Evolutionary conservation across 2,329 filamentous ascomycete genomes (phyloP), one percentile per base, ranked within the genome.

Genomic region (Arthrinium phaeospermum): DNA sequence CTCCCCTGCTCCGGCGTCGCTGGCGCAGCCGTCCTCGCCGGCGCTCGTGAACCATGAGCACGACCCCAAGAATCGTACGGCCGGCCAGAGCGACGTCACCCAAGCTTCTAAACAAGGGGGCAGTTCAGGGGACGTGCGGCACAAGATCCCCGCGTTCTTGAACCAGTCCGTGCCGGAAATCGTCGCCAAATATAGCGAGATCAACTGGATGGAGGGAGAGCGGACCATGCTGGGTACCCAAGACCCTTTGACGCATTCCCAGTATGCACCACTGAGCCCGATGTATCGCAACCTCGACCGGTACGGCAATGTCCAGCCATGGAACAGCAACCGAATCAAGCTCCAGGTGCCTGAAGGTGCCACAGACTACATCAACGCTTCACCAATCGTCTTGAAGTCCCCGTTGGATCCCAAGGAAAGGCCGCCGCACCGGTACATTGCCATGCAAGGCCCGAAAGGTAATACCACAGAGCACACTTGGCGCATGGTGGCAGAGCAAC

Each of bases 401-500:
- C 80, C 82, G 3, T 79, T 83, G 16, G 80, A 83, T 70, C 79
- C 81, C 0, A 75, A 77, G 3, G 72, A 76, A 14, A 79, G 80
- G 12, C 83, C 84, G 1, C 81, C 85, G 3, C 83, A 88, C 68
- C 84, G 88, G 71, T 98, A 97, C 82, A 98, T 99, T 77, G 96
- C 95, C 70, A 98, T 97, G 81, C 94, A 97, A 83, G 96, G 96
- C 0, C 96, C 96, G 7, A 98, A 95, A 78, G 82, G 87, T 73
- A 89, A 90, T 37, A 94, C 93, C 22, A 87, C 92, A 71, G 90
- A 91, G 76, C 94, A 97, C 79, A 93, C 97, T 75, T 99, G 96
- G 94, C 94, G 96, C 79, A 99, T 99, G 96, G 87, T 98, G 47
- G 93, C 94, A 80, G 92, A 97, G 78, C 94, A 97, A 82, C 82